phyloP scores from a whole-genome alignment of 257 asterid genomes.

The Solanum tarapatanum region DNA sequence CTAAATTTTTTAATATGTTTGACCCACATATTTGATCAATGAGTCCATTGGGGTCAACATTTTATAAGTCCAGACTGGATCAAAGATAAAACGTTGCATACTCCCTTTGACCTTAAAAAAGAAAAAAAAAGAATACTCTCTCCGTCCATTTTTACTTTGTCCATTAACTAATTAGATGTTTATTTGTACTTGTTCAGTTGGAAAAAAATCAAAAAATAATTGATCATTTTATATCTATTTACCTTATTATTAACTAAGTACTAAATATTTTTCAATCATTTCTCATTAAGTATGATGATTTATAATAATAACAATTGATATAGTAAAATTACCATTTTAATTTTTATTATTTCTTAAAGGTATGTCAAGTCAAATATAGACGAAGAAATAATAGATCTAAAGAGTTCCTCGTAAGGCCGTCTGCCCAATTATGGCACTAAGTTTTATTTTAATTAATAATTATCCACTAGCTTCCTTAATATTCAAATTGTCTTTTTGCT shows the following conservation, averaged over 20 bases:
- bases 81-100: not conserved
- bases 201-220: too few relatives aligned
- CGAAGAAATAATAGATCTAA: not conserved
- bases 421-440: not conserved
- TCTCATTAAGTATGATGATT: not conserved
- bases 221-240: too few relatives aligned
- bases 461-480: not conserved
- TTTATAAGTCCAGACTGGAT: not conserved
- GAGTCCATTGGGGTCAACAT: not conserved
- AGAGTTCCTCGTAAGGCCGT: not conserved
- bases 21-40: not conserved
- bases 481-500: not conserved
- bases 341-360: too few relatives aligned
- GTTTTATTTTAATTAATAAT: not conserved
- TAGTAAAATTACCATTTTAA: too few relatives aligned
- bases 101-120: not conserved
- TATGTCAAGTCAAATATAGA: not conserved
- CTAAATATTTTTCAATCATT: not conserved
- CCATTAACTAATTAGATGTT: not conserved
- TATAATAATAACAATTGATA: too few relatives aligned
- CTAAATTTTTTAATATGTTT: not conserved
- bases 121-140: too few relatives aligned
- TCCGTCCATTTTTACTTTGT: not conserved
- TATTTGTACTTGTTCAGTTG: not conserved
- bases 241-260: too few relatives aligned